A percentile compares a stretch with the other conserved stretches of the same genome.
Conservation (phyloP, 1,284 basidiomycete genomes). For the Tilletia caries region DNA sequence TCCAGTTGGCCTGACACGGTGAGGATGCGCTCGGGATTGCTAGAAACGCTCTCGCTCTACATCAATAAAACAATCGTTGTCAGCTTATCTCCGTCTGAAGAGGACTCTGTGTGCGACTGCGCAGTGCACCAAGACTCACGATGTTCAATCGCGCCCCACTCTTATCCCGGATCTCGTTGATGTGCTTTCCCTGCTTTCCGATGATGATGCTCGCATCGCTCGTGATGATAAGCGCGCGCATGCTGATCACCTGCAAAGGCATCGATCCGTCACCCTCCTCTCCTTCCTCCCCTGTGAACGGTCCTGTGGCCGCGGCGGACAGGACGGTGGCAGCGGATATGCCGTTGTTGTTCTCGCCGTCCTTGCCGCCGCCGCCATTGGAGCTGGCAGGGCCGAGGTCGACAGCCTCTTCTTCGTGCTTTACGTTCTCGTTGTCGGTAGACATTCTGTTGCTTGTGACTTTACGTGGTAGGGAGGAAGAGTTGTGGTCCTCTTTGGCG, state of each 20-base stretch:
- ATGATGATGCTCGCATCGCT: conserved; percentile 99
- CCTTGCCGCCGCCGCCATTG: conserved; percentile 23
- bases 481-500: conserved; percentile 23
- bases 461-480: conserved; percentile 12
- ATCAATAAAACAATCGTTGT: background rate
- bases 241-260: conserved; percentile 40
- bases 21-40: conserved; percentile 95
- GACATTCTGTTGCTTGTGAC: conserved; percentile 9
- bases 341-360: conserved; percentile 19
- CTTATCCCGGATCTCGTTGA: conserved; percentile 98
- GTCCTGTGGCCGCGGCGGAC: background rate
- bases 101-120: no score
- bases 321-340: background rate
- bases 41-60: conserved; percentile 56
- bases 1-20: conserved; percentile 96
- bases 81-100: no score
- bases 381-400: conserved; percentile 32
- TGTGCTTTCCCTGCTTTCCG: conserved; percentile 90
- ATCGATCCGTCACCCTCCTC: background rate
- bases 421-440: background rate
- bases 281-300: conserved; percentile 3
- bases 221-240: conserved; percentile 77
- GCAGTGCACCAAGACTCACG: no score
- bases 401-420: conserved; percentile 35
- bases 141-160: conserved; percentile 72